Base-by-base conservation (phyloP, 2,329 filamentous ascomycete genomes). In the Penicillium psychrosexuale region DNA sequence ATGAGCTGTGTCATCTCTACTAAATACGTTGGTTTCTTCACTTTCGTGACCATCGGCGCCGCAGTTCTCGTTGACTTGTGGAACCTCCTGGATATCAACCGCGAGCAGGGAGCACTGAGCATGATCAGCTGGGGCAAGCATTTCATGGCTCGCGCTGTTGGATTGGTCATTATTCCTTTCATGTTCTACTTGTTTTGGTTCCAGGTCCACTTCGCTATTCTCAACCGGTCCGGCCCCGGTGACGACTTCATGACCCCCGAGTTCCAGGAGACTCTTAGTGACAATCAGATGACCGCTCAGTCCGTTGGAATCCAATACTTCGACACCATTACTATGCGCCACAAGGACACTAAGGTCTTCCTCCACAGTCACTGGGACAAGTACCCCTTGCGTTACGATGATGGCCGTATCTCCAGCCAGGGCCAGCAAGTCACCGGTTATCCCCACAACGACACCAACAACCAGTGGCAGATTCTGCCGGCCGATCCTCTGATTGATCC, bases 141-240 rank as follows among this genome's bases (percentile, higher is more conserved):
- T 76, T 95, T 99, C 71, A 83, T 79, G 37, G 94, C 94, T 59
- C 89, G 94, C 49, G 84, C 87, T n/a, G 79, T 95, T 61, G 92
- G 89, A 13, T 80, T 99, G 53, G 90, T 97, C 65, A 72, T 96
- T 63, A 84, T 97, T 63, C 94, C 94, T 13, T 97, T 99, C 81
- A 81, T 97, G 69, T 95, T 99, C 77, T 99, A 99, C 76, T 84
- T 99, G 44, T 97, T 99, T 82, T 99, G 94, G 94, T 99, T 99
- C 86, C 94, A 99, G 81, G 92, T 99, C 30, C 94, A 99, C 78
- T 99, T 99, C 74, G 82, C 90, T 42, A 90, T 99, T 66, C 82
- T 99, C 59, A 88, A 79, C 62, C 84, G 87, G 57, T 97, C 94
- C 49, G 94, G 94, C 34, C 93, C 94, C 42, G 94, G 94, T 51